Conservation (phyloP, 208 protist genomes). For the Acanthamoeba castellanii region DNA sequence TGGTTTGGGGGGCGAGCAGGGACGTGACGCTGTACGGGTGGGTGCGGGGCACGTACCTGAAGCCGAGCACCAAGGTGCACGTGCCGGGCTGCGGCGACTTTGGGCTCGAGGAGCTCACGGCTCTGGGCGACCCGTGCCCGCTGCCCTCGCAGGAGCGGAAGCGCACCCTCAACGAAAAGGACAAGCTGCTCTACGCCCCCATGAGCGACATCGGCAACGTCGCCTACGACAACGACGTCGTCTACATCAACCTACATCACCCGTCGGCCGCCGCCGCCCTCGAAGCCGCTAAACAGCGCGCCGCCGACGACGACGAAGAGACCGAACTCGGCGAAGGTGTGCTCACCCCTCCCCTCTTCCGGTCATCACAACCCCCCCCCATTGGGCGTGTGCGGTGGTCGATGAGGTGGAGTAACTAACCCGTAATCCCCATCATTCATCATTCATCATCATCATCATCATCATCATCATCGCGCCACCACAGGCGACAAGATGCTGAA, state of each 20-base stretch:
- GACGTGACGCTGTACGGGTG: constrained; percentile 98
- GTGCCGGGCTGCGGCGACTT: constrained; percentile 98
- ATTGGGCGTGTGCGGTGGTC: too few species aligned
- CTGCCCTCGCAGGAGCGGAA: constrained; percentile 90
- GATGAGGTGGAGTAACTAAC: too few species aligned
- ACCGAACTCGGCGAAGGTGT: not conserved
- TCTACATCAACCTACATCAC: constrained; percentile 95
- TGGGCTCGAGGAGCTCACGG: constrained; percentile 91
- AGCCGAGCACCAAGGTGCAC: constrained; percentile 93
- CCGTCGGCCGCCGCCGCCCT: constrained; percentile 38
- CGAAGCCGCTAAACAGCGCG: not conserved
- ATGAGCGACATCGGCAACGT: constrained; percentile 98
- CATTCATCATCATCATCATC: not conserved
- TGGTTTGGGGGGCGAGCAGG: constrained; percentile 83
- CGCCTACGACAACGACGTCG: constrained; percentile 98
- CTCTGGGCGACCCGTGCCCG: constrained; percentile 95
- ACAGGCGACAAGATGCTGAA: constrained; percentile 86
- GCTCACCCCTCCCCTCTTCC: not conserved
- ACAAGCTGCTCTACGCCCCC: constrained; percentile 98
- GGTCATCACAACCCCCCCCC: not conserved
- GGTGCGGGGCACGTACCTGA: constrained; percentile 96
- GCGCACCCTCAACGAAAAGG: constrained; percentile 94
- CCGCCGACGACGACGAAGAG: not conserved
- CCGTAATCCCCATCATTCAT: too few species aligned
- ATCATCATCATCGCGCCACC: constrained; percentile 88